Evolutionary conservation across 1,139 yeast genomes (phyloP).

Genomic region (Kodamaea derodonti): DNA sequence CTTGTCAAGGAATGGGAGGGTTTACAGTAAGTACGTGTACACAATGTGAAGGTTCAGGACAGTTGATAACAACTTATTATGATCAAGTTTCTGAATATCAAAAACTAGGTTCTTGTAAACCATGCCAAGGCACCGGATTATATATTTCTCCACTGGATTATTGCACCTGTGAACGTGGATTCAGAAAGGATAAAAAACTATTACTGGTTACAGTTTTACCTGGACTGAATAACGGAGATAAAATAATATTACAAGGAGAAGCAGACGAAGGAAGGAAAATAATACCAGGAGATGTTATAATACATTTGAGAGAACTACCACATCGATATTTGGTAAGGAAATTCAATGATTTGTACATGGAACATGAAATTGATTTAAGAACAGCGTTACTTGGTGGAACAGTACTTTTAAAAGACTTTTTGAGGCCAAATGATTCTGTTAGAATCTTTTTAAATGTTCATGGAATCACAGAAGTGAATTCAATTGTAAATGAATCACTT

Average conservation of each 20-base stretch:
- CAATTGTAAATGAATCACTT: slow-evolving; percentile 19
- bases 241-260: slow-evolving; percentile 49
- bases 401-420: slow-evolving; percentile 41
- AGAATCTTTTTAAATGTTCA: slow-evolving; percentile 39
- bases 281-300: slow-evolving; percentile 64
- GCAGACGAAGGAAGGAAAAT: slow-evolving; percentile 62
- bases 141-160: slow-evolving; percentile 24
- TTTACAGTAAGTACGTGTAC: slow-evolving; percentile 29
- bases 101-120: slow-evolving; percentile 31
- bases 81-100: slow-evolving; percentile 34
- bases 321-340: slow-evolving; percentile 46
- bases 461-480: slow-evolving; percentile 26
- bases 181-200: slow-evolving; percentile 44
- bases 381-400: slow-evolving; percentile 57
- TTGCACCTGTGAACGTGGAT: slow-evolving; percentile 42
- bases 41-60: slow-evolving; percentile 38
- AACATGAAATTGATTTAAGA: slow-evolving; percentile 42
- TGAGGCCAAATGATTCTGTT: slow-evolving; percentile 38
- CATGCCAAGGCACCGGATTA: slow-evolving; percentile 37
- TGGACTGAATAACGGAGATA: slow-evolving; percentile 51
- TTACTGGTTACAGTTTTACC: slow-evolving; percentile 49
- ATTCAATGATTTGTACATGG: slow-evolving; percentile 46
- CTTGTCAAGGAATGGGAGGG: slow-evolving; percentile 47
- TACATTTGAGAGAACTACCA: slow-evolving; percentile 32
- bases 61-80: slow-evolving; percentile 27